These are phyloP conservation scores for Cladosporium austrohemisphaericum DNA, from an alignment of 2,329 filamentous ascomycete genomes.

Conservation along the genomic window DNA sequence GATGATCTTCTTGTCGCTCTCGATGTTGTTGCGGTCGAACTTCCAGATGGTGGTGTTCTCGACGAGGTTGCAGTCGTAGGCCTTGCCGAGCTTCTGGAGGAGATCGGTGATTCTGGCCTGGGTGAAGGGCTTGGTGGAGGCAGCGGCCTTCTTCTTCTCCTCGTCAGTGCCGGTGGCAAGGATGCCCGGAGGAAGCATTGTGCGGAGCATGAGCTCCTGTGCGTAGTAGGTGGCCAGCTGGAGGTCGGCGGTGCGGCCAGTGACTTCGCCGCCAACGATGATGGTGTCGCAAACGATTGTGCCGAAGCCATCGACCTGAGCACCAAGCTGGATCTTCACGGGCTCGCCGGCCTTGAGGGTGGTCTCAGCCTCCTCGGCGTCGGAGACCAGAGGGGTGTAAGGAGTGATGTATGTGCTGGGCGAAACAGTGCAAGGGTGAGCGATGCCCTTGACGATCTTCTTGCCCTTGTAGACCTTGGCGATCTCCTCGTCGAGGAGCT, in stretches of 20 bases:
- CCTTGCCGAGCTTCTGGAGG: slow-evolving; percentile 86
- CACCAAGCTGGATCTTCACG: slow-evolving; percentile 97
- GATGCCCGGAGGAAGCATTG: slow-evolving; percentile 88
- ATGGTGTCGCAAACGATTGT: slow-evolving; percentile 95
- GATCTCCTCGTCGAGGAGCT: slow-evolving; percentile 89
- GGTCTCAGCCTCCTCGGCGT: slow-evolving; percentile 75
- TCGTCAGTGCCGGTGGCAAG: slow-evolving; percentile 81
- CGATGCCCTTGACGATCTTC: slow-evolving; percentile 91
- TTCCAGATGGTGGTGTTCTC: slow-evolving; percentile 98
- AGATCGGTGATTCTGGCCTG: slow-evolving; percentile 83
- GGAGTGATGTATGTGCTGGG: slow-evolving; percentile 92
- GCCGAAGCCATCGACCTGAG: slow-evolving; percentile 95
- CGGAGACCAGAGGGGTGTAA: slow-evolving; percentile 86
- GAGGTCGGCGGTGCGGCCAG: slow-evolving; percentile 78
- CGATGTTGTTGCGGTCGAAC: slow-evolving; percentile 96
- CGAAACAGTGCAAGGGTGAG: slow-evolving; percentile 91
- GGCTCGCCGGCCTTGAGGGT: slow-evolving; percentile 80
- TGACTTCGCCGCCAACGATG: slow-evolving; percentile 59
- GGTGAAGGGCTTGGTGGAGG: slow-evolving; percentile 74
- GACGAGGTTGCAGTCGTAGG: slow-evolving; percentile 86
- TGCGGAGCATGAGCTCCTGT: slow-evolving; percentile 86
- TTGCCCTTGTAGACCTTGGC: slow-evolving; percentile 97
- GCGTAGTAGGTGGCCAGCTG: slow-evolving; percentile 89
- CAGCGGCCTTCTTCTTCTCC: slow-evolving; percentile 78
- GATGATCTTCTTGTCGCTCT: slow-evolving; percentile 97